Evolutionary conservation across 306 rosid genomes (phyloP).

Genomic region (Casuarina cunninghamiana): DNA sequence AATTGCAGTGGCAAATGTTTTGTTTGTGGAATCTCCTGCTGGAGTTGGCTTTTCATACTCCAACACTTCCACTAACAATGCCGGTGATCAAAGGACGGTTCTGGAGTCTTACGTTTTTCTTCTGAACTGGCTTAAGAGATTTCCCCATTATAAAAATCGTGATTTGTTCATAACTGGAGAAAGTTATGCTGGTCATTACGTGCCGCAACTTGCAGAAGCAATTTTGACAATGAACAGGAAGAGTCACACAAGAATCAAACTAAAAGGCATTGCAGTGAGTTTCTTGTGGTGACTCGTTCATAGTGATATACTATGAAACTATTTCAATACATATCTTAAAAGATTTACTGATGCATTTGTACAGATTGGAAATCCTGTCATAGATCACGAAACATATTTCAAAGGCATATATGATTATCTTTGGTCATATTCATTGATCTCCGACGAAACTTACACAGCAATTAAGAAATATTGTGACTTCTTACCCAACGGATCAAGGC

Average conservation of each 20-base stretch:
- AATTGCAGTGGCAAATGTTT: constrained; percentile 62
- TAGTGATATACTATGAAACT: too few species aligned
- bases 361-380: constrained; percentile 71
- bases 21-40: constrained; percentile 67
- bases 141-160: constrained; percentile 54
- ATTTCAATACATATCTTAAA: too few species aligned
- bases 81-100: constrained; percentile 60
- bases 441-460: constrained; percentile 51
- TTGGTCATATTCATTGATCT: constrained; percentile 55
- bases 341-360: neutral
- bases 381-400: constrained; percentile 39
- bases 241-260: constrained; percentile 41
- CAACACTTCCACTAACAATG: constrained; percentile 35
- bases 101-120: constrained; percentile 54
- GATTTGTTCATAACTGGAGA: constrained; percentile 61
- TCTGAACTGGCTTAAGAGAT: constrained; percentile 58
- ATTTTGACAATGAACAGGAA: constrained; percentile 38
- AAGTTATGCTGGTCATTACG: constrained; percentile 73
- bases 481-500: neutral
- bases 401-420: constrained; percentile 48
- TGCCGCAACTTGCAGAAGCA: constrained; percentile 57
- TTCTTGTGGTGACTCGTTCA: neutral
- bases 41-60: constrained; percentile 77
- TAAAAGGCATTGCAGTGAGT: constrained; percentile 69
- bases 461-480: constrained; percentile 46